Evolutionary conservation across 1,284 basidiomycete species (phyloP), one percentile per base, ranked within the genome.

Genomic region (Moesziomyces sp.): DNA sequence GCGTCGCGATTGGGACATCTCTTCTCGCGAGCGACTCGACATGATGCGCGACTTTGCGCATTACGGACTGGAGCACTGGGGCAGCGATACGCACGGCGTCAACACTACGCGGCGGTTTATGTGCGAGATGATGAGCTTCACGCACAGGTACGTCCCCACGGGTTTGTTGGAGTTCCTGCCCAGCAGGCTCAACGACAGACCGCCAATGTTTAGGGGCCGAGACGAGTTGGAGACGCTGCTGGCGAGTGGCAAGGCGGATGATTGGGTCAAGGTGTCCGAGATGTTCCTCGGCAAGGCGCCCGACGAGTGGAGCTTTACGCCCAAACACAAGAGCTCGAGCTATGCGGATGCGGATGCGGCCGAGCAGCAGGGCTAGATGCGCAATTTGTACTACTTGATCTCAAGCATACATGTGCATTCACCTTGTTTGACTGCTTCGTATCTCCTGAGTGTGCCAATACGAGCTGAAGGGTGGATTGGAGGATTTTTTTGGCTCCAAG

Each of bases 211-310:
- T 85, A 87, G 87, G 44, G 95, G 96, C 0, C 88, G 96, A 19
- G 90, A 92, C 84, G 93, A 97, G 62, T 88, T 99, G 40, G 85
- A 86, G 77, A 93, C 93, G 1, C 86, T 97, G 10, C 86, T 98
- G 8, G 90, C 93, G 0, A 93, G 92, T 79, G 87, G 89, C 2
- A 89, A 92, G 79, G 90, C 91, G 68, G 87, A 88, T n/a, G 94
- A 97, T 83, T 99, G 96, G 96, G 91, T 97, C 54, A 93, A 90
- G 85, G 90, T 99, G 35, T 92, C 92, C 0, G 93, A 97, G 84
- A 95, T 97, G 92, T 98, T 93, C 89, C 87, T 91, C 14, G 92
- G 92, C 2, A 89, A 88, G 47, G 87, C 88, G 1, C 91, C 90
- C 0, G 89, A 90, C 26, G 64, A 76, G 23, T 84, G 79, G 76